Evolutionary conservation across 352 stramenopile species (phyloP).

Genomic region (Phytophthora chlamydospora): DNA sequence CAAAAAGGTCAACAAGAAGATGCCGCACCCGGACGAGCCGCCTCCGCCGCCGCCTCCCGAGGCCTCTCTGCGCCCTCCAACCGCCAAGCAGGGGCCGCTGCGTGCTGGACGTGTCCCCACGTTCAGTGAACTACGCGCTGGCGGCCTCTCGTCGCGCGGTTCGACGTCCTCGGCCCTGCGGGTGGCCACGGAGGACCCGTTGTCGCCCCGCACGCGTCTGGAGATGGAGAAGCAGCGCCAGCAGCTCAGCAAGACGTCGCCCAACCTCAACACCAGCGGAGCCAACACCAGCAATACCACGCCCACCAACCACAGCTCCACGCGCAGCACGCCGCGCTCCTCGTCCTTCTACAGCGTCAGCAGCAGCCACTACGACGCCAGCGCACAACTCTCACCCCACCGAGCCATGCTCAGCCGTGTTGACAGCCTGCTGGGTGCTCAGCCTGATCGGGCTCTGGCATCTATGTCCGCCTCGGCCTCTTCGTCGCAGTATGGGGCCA

Average conservation of each 20-base stretch:
- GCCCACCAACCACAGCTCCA: constrained; percentile 31
- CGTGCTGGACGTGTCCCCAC: constrained; percentile 19
- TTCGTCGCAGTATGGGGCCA: constrained; percentile 25
- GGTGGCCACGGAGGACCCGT: constrained; percentile 37
- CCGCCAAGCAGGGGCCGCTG: constrained; percentile 4
- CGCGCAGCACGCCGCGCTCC: constrained; percentile 30
- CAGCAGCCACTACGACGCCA: constrained; percentile 18
- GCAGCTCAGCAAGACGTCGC: constrained; percentile 22
- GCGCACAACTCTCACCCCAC: constrained; percentile 58
- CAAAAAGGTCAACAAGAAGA: constrained; percentile 20
- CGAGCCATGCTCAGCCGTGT: constrained; percentile 67
- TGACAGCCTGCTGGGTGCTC: constrained; percentile 51
- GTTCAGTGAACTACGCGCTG: constrained; percentile 35
- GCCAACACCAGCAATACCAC: constrained; percentile 41
- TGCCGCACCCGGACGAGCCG: constrained; percentile 36
- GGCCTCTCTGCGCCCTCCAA: constrained; percentile 4
- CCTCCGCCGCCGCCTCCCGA: constrained; percentile 35
- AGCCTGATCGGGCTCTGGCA: constrained; percentile 9
- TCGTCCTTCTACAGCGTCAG: constrained; percentile 36
- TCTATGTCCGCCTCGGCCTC: neutral
- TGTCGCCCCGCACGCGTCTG: constrained; percentile 54
- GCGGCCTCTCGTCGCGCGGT: constrained; percentile 18
- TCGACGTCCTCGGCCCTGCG: constrained; percentile 13
- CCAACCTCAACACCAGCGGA: constrained; percentile 20
- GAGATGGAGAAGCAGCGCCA: constrained; percentile 58